Base-by-base conservation (phyloP, 805 yeast genomes). In the Nakazawaea anatomiae region DNA sequence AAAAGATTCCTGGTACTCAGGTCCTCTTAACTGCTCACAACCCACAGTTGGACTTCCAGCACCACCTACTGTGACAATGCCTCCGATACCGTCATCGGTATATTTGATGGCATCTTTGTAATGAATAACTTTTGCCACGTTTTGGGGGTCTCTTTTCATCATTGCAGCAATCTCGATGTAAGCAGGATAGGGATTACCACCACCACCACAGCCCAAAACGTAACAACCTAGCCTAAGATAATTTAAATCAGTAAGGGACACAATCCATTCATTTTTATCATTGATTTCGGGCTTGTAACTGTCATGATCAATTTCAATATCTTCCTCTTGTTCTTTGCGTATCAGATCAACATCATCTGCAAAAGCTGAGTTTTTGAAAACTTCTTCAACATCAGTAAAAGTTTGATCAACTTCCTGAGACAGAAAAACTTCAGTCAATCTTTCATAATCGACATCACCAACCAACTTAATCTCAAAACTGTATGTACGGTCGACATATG, bases 171-270 rank as follows among this genome's bases (percentile, higher is more conserved):
- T 55, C 43, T 67, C 70, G 34, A 76, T 59, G 53, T 57, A 72
- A 18, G 57, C 58, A 4, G 75, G 61, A 57, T 74, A 72, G 27
- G 80, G 79, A 47, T 67, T 67, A 39, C 80, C 80, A 32, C 80
- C 80, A 11, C 80, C 80, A 3, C 80, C 80, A 59, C 76, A 71
- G 6, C 80, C 80, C 4, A 76, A 64, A 48, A 75, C 72, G 55
- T 75, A 75, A 29, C 70, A 58, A 18, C 80, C 81, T 46, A 72
- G 65, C 39, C 70, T 57, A n/a, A 75, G 51, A 50, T 67, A 67
- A 36, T 74, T 77, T 47, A 63, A 55, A 58, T 75, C 80, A 3
- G 59, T 60, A 48, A 67, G 75, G 5, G 71, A 61, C 25, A 74
- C 49, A 7, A 63, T 44, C 78, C 78, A 74, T 59, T 64, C 68